Conservation (phyloP, 352 stramenopile species). For the Bremia lactucae region DNA sequence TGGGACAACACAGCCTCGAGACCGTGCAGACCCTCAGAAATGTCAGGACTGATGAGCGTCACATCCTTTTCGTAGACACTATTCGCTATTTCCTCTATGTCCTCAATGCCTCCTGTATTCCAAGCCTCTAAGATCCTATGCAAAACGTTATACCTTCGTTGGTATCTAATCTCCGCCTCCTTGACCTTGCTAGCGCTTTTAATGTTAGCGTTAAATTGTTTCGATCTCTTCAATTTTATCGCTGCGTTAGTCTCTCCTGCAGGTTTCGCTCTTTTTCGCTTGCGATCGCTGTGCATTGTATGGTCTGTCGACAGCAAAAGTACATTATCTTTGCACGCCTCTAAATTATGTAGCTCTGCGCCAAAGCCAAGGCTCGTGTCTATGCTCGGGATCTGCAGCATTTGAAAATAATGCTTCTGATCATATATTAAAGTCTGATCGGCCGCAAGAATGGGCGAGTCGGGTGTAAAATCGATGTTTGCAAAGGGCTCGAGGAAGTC, state of each 20-base stretch:
- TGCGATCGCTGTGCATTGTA: constrained; percentile 25
- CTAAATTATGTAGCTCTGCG: constrained; percentile 25
- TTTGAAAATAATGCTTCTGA: constrained; percentile 19
- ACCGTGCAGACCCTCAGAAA: constrained; percentile 46
- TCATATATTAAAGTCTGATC: constrained; percentile 17
- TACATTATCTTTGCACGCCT: constrained; percentile 26
- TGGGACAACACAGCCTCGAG: constrained; percentile 63
- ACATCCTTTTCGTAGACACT: constrained; percentile 67
- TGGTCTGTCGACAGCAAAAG: constrained; percentile 1
- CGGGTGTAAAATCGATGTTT: constrained; percentile 11
- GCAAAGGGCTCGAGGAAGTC: constrained; percentile 50
- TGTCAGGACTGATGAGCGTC: constrained; percentile 55
- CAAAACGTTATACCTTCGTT: constrained; percentile 58
- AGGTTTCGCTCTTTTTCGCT: constrained; percentile 48
- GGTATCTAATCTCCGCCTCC: constrained; percentile 44
- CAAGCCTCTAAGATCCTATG: constrained; percentile 67
- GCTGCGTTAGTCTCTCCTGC: constrained; percentile 13
- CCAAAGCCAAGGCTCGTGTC: constrained; percentile 29
- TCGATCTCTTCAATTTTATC: constrained; percentile 33
- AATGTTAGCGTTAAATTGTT: constrained; percentile 9
- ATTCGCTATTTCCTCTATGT: constrained; percentile 72
- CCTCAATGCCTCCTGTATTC: constrained; percentile 75
- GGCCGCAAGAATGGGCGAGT: constrained; percentile 20
- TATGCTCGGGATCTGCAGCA: constrained; percentile 13
- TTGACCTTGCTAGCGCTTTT: constrained; percentile 17